Percentiles rank a stretch among this genome's conserved stretches.
Conservation (phyloP, 768 basidiomycete species). For the Omphalotus guepiniiformis region DNA sequence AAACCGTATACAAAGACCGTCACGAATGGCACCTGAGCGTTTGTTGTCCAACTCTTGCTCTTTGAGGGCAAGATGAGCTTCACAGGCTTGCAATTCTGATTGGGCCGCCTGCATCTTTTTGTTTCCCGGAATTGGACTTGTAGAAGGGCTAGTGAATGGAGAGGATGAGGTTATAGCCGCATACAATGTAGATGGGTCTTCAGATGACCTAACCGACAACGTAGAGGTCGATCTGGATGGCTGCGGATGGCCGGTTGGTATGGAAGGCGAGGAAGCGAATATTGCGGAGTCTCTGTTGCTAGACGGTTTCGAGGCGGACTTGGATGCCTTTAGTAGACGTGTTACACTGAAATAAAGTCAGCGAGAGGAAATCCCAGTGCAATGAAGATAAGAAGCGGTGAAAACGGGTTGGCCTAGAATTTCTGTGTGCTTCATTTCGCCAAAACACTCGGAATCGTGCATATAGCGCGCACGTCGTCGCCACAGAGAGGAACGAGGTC, state of each 20-base stretch:
- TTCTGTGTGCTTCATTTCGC: too few species aligned
- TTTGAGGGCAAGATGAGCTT: slow-evolving; percentile 64
- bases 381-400: too few species aligned
- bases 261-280: slow-evolving; percentile 20
- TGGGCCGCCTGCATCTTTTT: slow-evolving; percentile 64
- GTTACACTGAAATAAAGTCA: slow-evolving; percentile 49
- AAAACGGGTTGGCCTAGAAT: too few species aligned
- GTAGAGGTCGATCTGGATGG: slow-evolving; percentile 48
- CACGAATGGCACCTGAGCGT: slow-evolving; percentile 51
- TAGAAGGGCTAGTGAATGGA: neutral
- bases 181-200: slow-evolving; percentile 8
- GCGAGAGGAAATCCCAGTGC: too few species aligned
- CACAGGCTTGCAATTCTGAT: slow-evolving; percentile 78
- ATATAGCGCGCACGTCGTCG: neutral
- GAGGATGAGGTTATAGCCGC: slow-evolving; percentile 5
- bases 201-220: slow-evolving; percentile 33
- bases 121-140: slow-evolving; percentile 13
- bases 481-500: neutral
- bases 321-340: slow-evolving; percentile 75
- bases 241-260: too few species aligned
- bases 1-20: slow-evolving; percentile 60
- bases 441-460: neutral
- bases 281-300: slow-evolving; percentile 37
- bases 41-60: slow-evolving; percentile 57
- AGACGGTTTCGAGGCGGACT: slow-evolving; percentile 36